These are phyloP conservation scores for Volvox reticuliferus DNA, from an alignment of 139 green algal species.

Conservation along the genomic window DNA sequence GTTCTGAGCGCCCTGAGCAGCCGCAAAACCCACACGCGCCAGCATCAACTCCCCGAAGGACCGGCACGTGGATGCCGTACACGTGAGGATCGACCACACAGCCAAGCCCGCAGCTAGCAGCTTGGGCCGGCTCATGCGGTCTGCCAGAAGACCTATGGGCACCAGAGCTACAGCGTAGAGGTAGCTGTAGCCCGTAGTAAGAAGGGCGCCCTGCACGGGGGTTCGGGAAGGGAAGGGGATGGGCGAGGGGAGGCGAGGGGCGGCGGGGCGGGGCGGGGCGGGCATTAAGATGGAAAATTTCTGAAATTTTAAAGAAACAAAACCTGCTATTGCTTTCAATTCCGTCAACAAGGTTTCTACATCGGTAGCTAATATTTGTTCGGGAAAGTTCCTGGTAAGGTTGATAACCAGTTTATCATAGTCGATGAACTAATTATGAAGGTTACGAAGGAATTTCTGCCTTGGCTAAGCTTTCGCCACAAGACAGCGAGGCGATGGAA, in stretches of 20 bases:
- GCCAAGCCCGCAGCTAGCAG: conserved; percentile 79
- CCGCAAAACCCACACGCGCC: conserved; percentile 81
- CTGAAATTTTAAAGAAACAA: no score
- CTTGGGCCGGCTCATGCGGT: conserved; percentile 76
- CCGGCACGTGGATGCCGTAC: conserved; percentile 68
- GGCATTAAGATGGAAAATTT: no score
- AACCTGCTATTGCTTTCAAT: no score
- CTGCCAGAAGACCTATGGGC: conserved; percentile 86
- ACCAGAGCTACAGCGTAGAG: conserved; percentile 89
- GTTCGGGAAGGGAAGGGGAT: background rate
- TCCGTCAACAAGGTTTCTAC: no score
- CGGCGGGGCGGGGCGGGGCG: no score
- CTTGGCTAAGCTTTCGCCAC: no score
- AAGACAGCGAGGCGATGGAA: no score
- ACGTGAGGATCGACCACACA: conserved; percentile 80
- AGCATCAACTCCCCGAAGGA: conserved; percentile 76
- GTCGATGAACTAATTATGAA: no score
- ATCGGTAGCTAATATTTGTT: no score
- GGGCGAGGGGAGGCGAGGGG: background rate
- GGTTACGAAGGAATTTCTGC: no score
- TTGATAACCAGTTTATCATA: no score
- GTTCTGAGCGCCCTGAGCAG: conserved; percentile 89
- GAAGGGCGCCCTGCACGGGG: conserved; percentile 63
- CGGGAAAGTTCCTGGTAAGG: no score
- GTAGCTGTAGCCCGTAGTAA: conserved; percentile 67